Evolutionary conservation across 208 protist genomes (phyloP).

Genomic region (Wallacemonas sp.): DNA sequence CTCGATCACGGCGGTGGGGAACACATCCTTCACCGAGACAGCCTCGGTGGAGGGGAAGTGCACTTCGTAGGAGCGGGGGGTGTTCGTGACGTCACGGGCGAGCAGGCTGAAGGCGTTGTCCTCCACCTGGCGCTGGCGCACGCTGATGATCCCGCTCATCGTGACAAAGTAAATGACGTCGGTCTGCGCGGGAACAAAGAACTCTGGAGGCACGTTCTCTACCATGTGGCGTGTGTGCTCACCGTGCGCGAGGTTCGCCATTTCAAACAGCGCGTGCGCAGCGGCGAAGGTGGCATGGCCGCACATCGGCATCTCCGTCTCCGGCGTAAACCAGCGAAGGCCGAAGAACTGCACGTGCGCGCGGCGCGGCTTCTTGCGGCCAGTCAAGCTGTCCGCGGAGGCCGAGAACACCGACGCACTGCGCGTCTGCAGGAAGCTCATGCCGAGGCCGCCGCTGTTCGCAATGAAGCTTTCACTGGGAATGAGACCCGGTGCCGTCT

Average conservation of each 20-base stretch:
- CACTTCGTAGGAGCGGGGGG: slow-evolving; percentile 54
- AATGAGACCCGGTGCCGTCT: slow-evolving; percentile 30
- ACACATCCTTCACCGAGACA: slow-evolving; percentile 22
- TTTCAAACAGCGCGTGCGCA: slow-evolving; percentile 70
- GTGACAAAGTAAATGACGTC: slow-evolving; percentile 66
- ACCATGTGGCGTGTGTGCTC: slow-evolving; percentile 43
- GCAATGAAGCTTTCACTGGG: slow-evolving; percentile 47
- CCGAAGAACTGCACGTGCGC: slow-evolving; percentile 72
- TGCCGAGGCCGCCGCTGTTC: slow-evolving; percentile 29
- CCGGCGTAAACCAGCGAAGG: slow-evolving; percentile 77
- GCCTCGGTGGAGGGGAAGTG: slow-evolving; percentile 63
- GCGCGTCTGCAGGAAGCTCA: slow-evolving; percentile 38
- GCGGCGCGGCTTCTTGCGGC: slow-evolving; percentile 33
- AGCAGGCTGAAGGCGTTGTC: slow-evolving; percentile 12
- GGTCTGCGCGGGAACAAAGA: slow-evolving; percentile 53
- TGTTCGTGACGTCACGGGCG: slow-evolving; percentile 11
- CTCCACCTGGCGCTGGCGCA: slow-evolving; percentile 27
- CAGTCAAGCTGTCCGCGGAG: slow-evolving; percentile 10
- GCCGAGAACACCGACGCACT: slow-evolving; percentile 17
- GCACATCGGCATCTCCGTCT: slow-evolving; percentile 58
- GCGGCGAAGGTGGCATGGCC: slow-evolving; percentile 77
- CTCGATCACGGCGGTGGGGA: slow-evolving; percentile 24
- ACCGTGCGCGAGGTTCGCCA: slow-evolving; percentile 29
- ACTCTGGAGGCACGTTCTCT: slow-evolving; percentile 45
- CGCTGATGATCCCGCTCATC: slow-evolving; percentile 46